Evolutionary conservation across 305 asterid genomes (phyloP).

Genomic region (Solanum hybrid): DNA sequence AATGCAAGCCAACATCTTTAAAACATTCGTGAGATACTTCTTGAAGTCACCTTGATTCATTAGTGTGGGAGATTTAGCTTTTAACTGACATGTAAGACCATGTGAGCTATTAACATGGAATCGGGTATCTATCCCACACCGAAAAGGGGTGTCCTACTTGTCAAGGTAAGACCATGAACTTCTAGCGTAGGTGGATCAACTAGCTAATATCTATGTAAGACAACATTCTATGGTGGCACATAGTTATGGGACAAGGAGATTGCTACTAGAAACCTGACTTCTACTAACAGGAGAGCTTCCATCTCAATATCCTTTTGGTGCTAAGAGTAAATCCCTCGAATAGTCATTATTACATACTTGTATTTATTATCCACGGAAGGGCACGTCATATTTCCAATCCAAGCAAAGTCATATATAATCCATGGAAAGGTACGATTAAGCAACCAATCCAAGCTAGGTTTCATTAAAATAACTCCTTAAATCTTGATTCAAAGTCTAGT

Average conservation of each 20-base stretch:
- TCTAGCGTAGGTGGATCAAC: background rate
- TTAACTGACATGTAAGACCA: background rate
- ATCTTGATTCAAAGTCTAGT: background rate
- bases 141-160: background rate
- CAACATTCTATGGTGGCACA: background rate
- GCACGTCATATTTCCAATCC: background rate
- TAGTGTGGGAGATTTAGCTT: background rate
- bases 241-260: too few species aligned
- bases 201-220: background rate
- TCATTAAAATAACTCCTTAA: background rate
- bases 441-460: background rate
- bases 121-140: background rate
- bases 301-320: background rate
- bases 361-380: background rate
- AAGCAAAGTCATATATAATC: background rate
- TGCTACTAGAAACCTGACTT: background rate
- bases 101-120: background rate
- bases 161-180: background rate
- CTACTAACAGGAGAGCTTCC: background rate
- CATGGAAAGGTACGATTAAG: background rate
- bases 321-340: background rate
- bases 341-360: background rate
- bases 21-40: background rate
- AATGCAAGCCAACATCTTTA: background rate
- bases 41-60: background rate